phyloP scores from a whole-genome alignment of 441 rosid species.

The Croton laevigatus region DNA sequence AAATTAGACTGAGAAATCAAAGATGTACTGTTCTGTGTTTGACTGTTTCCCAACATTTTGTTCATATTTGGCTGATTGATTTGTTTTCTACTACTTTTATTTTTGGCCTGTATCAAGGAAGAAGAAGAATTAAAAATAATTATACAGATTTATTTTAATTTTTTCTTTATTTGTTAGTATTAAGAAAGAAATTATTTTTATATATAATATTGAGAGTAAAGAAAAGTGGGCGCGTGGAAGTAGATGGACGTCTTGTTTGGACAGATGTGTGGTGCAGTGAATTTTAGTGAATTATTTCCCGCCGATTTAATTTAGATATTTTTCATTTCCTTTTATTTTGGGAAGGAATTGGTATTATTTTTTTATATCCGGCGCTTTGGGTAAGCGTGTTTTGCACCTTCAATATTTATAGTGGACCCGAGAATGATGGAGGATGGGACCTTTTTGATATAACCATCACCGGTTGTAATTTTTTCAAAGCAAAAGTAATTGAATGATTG shows the following conservation, averaged over 20 bases:
- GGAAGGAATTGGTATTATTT: neutral
- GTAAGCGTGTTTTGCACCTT: constrained; percentile 12
- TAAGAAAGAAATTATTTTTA: too few relatives aligned
- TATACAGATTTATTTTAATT: neutral
- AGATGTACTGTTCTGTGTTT: neutral
- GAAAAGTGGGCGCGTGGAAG: constrained; percentile 15
- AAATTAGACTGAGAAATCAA: neutral
- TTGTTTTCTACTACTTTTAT: neutral
- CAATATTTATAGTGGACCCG: neutral
- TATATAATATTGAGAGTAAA: neutral
- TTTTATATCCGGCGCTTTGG: neutral
- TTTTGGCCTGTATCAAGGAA: neutral
- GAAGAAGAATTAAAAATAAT: neutral
- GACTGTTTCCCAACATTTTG: neutral
- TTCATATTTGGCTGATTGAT: neutral
- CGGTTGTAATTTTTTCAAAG: too few relatives aligned
- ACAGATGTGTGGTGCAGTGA: constrained; percentile 6
- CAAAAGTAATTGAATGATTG: too few relatives aligned
- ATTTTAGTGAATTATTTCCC: neutral
- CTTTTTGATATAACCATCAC: too few relatives aligned
- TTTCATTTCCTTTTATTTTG: neutral
- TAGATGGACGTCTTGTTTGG: constrained; percentile 15
- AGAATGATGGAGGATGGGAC: too few relatives aligned
- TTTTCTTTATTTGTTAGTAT: neutral
- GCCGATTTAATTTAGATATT: neutral